Percentiles rank a stretch among this genome's conserved stretches.
Conservation (phyloP, 306 rosid genomes). For the Erythrophleum fordii region DNA sequence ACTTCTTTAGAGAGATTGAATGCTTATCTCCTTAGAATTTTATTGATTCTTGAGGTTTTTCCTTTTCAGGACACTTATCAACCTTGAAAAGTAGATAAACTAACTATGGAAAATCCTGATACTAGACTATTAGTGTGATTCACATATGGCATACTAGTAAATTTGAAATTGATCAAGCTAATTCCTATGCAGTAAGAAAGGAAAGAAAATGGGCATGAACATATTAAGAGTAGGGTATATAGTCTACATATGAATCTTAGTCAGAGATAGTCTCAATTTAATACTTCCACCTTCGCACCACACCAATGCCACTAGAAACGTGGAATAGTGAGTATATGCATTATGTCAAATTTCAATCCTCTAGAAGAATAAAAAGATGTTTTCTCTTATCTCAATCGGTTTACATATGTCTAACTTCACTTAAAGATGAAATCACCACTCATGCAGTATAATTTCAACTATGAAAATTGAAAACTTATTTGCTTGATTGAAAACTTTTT, state of each 20-base stretch:
- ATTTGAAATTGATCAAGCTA: constrained; percentile 15
- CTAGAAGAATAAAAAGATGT: background rate
- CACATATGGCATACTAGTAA: background rate
- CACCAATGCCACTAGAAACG: background rate
- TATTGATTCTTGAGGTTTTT: no score
- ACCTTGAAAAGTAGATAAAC: background rate
- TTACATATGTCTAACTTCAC: background rate
- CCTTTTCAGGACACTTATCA: no score
- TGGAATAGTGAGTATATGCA: background rate
- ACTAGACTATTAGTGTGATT: background rate
- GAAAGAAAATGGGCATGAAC: constrained; percentile 1
- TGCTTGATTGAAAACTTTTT: no score
- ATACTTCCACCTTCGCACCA: background rate
- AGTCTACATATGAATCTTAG: constrained; percentile 14
- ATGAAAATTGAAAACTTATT: background rate
- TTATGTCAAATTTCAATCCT: constrained; percentile 10
- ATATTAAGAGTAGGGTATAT: background rate
- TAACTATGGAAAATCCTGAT: constrained; percentile 2
- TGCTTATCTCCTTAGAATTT: no score
- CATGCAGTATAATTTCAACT: background rate
- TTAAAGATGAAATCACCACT: background rate
- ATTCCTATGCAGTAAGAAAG: background rate
- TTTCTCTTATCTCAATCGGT: background rate
- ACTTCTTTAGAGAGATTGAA: no score
- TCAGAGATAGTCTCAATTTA: background rate